phyloP scores from a whole-genome alignment of 495 filamentous ascomycete species.

The Lasiosphaeria ovina region DNA sequence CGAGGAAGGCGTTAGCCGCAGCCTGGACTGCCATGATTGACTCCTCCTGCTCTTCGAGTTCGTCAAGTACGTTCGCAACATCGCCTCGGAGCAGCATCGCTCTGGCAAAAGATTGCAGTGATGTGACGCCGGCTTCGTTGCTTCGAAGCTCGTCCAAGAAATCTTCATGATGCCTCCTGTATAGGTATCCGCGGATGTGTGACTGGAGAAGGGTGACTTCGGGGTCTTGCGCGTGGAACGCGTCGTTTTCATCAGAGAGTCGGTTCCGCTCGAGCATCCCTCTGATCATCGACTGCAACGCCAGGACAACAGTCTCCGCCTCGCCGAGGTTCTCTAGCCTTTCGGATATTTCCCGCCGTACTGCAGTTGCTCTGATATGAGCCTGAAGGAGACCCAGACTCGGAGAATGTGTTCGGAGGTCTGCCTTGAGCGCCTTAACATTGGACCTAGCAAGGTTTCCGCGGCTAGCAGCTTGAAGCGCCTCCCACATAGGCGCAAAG shows the following conservation, averaged over 20 bases:
- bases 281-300: slow-evolving; percentile 47
- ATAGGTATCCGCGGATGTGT: slow-evolving; percentile 60
- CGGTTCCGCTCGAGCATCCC: slow-evolving; percentile 53
- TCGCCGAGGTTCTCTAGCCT: slow-evolving; percentile 40
- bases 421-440: slow-evolving; percentile 35
- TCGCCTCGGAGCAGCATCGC: slow-evolving; percentile 74
- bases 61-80: slow-evolving; percentile 64
- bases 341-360: slow-evolving; percentile 46
- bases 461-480: slow-evolving; percentile 50
- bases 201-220: slow-evolving; percentile 68
- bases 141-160: slow-evolving; percentile 58
- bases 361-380: slow-evolving; percentile 45
- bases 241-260: slow-evolving; percentile 50
- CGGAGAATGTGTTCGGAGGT: slow-evolving; percentile 36
- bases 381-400: slow-evolving; percentile 39
- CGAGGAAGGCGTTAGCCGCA: slow-evolving; percentile 65
- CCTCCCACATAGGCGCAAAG: slow-evolving; percentile 41
- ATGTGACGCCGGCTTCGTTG: slow-evolving; percentile 56
- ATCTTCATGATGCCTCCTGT: slow-evolving; percentile 49
- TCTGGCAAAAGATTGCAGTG: slow-evolving; percentile 70
- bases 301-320: slow-evolving; percentile 42
- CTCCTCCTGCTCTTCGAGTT: slow-evolving; percentile 81
- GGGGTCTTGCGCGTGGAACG: slow-evolving; percentile 56
- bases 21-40: slow-evolving; percentile 72
- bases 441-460: slow-evolving; percentile 46